These are phyloP conservation scores for Yarrowia porcina DNA, from an alignment of 805 yeast species.

Conservation along the genomic window DNA sequence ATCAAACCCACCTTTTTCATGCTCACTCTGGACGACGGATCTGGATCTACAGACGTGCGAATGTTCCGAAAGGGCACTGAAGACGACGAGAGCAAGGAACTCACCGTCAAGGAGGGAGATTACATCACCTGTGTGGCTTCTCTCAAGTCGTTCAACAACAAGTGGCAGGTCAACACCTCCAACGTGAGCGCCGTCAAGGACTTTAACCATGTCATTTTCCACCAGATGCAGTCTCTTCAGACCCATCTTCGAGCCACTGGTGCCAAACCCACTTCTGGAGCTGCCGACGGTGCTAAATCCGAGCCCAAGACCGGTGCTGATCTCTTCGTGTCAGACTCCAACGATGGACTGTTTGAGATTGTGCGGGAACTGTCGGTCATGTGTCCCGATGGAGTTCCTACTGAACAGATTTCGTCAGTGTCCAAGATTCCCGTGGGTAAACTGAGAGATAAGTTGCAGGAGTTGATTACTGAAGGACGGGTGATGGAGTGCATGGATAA, in stretches of 20 bases:
- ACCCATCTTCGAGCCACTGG: constrained; percentile 27
- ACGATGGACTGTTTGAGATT: not conserved
- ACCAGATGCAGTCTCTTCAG: constrained; percentile 55
- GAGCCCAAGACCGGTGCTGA: constrained; percentile 2
- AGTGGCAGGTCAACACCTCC: constrained; percentile 50
- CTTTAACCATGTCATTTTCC: constrained; percentile 59
- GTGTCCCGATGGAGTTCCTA: constrained; percentile 19
- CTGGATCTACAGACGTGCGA: constrained; percentile 55
- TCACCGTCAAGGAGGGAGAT: constrained; percentile 39
- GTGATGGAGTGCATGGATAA: constrained; percentile 19
- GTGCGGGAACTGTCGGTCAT: not conserved
- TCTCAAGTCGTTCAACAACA: constrained; percentile 49
- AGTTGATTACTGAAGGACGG: not conserved
- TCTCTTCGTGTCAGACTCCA: constrained; percentile 3
- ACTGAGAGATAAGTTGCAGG: not conserved
- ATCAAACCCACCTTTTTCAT: constrained; percentile 43
- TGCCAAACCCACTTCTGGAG: not conserved
- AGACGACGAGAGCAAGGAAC: constrained; percentile 36
- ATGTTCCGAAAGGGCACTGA: constrained; percentile 43
- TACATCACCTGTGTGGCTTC: constrained; percentile 53
- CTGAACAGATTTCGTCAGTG: constrained; percentile 4
- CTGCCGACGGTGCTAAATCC: not conserved
- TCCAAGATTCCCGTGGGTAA: not conserved
- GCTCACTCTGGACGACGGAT: constrained; percentile 62
- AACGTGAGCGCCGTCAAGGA: constrained; percentile 50